A percentile compares a stretch with the other conserved stretches of the same genome.
phyloP scores from a whole-genome alignment of 2,329 filamentous ascomycete species.

The Aspergillus caelatus region DNA sequence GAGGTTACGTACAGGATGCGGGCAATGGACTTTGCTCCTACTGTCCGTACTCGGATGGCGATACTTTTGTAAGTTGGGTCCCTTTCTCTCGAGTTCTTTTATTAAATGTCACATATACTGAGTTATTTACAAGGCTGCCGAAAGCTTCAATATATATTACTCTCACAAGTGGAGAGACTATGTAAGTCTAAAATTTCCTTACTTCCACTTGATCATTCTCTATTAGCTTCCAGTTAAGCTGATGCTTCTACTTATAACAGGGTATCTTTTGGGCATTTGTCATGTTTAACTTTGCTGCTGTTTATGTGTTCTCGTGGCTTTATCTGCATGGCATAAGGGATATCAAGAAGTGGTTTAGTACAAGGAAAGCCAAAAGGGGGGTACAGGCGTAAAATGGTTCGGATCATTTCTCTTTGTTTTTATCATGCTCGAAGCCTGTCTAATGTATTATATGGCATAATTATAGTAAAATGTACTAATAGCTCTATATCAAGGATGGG shows the following conservation, averaged over 20 bases:
- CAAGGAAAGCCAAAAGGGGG: slow-evolving; percentile 19
- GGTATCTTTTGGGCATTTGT: slow-evolving; percentile 67
- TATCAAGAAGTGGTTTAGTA: slow-evolving; percentile 37
- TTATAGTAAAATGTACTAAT: too few species aligned
- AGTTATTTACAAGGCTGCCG: slow-evolving; percentile 23
- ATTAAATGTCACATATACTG: neutral
- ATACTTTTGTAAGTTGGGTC: slow-evolving; percentile 56
- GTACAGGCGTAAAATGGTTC: neutral
- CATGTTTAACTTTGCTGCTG: slow-evolving; percentile 63
- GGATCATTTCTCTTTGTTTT: neutral
- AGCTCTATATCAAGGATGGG: too few species aligned
- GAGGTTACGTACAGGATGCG: slow-evolving; percentile 64
- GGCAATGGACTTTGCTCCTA: slow-evolving; percentile 63
- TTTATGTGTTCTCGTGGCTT: slow-evolving; percentile 58
- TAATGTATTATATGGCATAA: too few species aligned
- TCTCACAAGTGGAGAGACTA: slow-evolving; percentile 67
- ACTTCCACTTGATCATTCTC: neutral
- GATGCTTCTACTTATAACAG: slow-evolving; percentile 18
- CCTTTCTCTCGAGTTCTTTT: neutral
- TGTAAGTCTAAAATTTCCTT: slow-evolving; percentile 30
- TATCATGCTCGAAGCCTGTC: neutral
- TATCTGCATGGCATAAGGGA: slow-evolving; percentile 49
- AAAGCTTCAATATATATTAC: slow-evolving; percentile 63
- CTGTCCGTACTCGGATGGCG: slow-evolving; percentile 65
- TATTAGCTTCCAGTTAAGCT: neutral